These are phyloP conservation scores for Penicillium concentricum DNA, from an alignment of 2,329 filamentous ascomycete genomes.

Conservation along the genomic window DNA sequence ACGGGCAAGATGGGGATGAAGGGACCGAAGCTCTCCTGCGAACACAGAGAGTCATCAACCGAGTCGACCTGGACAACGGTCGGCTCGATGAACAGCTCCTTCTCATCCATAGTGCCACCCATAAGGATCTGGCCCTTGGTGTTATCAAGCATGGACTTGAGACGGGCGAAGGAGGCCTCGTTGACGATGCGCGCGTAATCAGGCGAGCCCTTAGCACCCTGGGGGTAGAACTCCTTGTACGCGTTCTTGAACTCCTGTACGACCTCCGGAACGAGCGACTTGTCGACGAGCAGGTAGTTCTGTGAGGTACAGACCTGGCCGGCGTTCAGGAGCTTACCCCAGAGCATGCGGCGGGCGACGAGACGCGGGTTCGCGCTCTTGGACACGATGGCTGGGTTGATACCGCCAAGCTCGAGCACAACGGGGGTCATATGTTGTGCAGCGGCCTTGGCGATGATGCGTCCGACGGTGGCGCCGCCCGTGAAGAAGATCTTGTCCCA, in stretches of 20 bases:
- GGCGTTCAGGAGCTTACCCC: slow-evolving; percentile 82
- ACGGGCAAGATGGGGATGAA: slow-evolving; percentile 79
- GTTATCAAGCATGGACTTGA: slow-evolving; percentile 89
- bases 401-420: slow-evolving; percentile 83
- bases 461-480: slow-evolving; percentile 73
- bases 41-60: slow-evolving; percentile 72
- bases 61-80: slow-evolving; percentile 85
- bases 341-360: slow-evolving; percentile 79
- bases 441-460: slow-evolving; percentile 85
- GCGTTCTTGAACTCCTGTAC: slow-evolving; percentile 70
- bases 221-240: slow-evolving; percentile 76
- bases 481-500: slow-evolving; percentile 99
- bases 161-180: slow-evolving; percentile 70
- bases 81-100: slow-evolving; percentile 80
- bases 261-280: slow-evolving; percentile 68
- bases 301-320: slow-evolving; percentile 92
- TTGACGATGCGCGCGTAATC: slow-evolving; percentile 84
- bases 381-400: slow-evolving; percentile 89
- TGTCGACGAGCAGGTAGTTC: slow-evolving; percentile 87
- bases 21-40: slow-evolving; percentile 90
- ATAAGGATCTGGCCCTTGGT: slow-evolving; percentile 80
- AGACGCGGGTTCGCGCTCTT: slow-evolving; percentile 76
- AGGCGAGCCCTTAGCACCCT: slow-evolving; percentile 72
- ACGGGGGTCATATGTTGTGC: slow-evolving; percentile 86
- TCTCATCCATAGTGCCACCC: slow-evolving; percentile 79